Evolutionary conservation across 345 rosid genomes (phyloP).

Genomic region (Sapria himalayana): DNA sequence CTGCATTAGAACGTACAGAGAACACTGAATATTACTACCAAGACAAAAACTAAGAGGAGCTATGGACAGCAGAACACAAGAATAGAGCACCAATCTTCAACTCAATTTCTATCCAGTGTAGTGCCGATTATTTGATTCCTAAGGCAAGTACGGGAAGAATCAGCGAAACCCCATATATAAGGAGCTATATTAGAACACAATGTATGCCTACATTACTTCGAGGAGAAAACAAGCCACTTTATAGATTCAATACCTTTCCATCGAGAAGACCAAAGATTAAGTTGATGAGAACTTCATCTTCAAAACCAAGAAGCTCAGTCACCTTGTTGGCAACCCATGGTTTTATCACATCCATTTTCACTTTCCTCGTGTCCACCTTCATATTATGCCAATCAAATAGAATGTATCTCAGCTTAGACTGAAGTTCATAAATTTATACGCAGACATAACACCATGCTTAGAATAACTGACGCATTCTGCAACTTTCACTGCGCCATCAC

Average conservation of each 20-base stretch:
- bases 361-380: conserved; percentile 72
- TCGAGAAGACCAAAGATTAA: conserved; percentile 88
- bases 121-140: conserved; percentile 6
- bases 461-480: neutral
- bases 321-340: conserved; percentile 94
- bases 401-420: too few species aligned
- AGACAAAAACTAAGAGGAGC: neutral
- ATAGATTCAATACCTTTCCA: conserved; percentile 33
- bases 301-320: conserved; percentile 88
- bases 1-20: conserved; percentile 14
- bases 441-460: too few species aligned
- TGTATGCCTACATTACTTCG: neutral
- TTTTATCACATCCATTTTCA: conserved; percentile 81
- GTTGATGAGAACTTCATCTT: conserved; percentile 95
- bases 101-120: neutral
- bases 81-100: conserved; percentile 6
- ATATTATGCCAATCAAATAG: too few species aligned
- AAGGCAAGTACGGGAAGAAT: conserved; percentile 3
- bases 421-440: too few species aligned
- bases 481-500: too few species aligned
- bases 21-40: neutral
- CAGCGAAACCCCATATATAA: neutral
- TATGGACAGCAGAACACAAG: neutral
- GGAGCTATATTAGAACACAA: neutral
- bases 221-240: neutral